Base-by-base conservation (phyloP, 164 flowering plant genomes). In the Berberis thunbergii region DNA sequence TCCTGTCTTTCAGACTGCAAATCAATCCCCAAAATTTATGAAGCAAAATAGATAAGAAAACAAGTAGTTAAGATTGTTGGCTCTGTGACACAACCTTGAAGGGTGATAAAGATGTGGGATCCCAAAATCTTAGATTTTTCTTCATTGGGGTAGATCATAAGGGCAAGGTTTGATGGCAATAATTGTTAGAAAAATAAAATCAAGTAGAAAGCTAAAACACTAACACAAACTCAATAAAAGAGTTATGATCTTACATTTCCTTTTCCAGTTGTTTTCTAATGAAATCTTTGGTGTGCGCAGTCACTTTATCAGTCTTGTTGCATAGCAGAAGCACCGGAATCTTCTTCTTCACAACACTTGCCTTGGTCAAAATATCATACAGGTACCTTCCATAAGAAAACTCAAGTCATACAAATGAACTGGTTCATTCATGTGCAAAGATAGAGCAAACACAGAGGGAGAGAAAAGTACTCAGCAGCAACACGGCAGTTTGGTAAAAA, bases 241-340 rank as follows among this genome's bases (percentile, higher is more conserved):
- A 26, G 26, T 26, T 26, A 26, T 54, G 49, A 11, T 12, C 88
- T 66, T 84, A 90, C 98, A 93, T 77, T 83, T 94, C 98, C 77
- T 91, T 94, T 76, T 91, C 97, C 71, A 94, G 74, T 73, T 94
- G 98, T 65, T 84, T 94, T 53, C 88, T 73, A 75, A 91, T 87
- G 75, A 94, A 94, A 1, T 94, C 98, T 79, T 86, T 87, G 68
- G 87, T 78, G 65, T 94, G 98, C 10, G 98, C 98, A 56, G 93
- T 86, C 72, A 86, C 88, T 77, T 94, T 91, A 70, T 94, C 97
- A 38, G 93, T 82, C 73, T 94, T 94, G 84, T 88, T 91, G 87
- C 98, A 91, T 46, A 91, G 75, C 40, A 94, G 72, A 41, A 88
- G 85, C 7, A 94, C 69, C 7, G 97, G 98, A 59, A 86, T 76